Evolutionary conservation across 2,329 filamentous ascomycete genomes (phyloP).

Genomic region (Zasmidium angulare): DNA sequence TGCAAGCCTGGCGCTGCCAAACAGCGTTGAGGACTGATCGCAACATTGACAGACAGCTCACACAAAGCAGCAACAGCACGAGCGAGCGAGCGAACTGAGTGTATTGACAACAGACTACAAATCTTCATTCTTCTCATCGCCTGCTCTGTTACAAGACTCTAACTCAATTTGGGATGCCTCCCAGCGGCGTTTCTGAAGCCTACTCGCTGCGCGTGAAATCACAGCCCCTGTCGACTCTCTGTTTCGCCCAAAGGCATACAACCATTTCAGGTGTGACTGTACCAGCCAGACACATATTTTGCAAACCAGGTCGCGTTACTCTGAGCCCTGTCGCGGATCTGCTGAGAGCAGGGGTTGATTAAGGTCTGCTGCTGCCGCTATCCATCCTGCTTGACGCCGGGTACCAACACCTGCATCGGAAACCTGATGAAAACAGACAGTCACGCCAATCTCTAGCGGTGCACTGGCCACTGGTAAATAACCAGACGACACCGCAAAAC

Average conservation of each 20-base stretch:
- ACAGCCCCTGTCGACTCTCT: not conserved
- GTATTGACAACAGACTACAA: not conserved
- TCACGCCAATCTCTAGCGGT: constrained; percentile 1
- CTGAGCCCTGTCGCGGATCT: not conserved
- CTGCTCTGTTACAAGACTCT: too few species aligned
- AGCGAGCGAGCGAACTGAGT: constrained; percentile 9
- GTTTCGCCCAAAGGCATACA: not conserved
- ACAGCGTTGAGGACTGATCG: constrained; percentile 4
- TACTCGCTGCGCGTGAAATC: too few species aligned
- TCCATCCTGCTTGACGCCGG: constrained; percentile 1
- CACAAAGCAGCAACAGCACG: constrained; percentile 17
- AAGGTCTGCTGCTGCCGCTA: not conserved
- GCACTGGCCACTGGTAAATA: not conserved
- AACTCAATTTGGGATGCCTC: not conserved
- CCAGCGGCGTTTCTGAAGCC: not conserved
- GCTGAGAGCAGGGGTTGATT: not conserved
- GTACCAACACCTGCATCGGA: not conserved
- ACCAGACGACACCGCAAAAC: not conserved
- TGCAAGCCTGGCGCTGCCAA: constrained; percentile 10
- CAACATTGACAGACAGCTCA: constrained; percentile 21
- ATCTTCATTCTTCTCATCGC: too few species aligned
- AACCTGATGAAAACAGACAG: not conserved
- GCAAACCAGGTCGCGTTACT: constrained; percentile 5
- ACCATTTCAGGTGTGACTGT: not conserved
- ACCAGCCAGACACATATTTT: not conserved